Evolutionary conservation across 129 eudicot genomes (phyloP).

Genomic region (Flaveria bidentis): DNA sequence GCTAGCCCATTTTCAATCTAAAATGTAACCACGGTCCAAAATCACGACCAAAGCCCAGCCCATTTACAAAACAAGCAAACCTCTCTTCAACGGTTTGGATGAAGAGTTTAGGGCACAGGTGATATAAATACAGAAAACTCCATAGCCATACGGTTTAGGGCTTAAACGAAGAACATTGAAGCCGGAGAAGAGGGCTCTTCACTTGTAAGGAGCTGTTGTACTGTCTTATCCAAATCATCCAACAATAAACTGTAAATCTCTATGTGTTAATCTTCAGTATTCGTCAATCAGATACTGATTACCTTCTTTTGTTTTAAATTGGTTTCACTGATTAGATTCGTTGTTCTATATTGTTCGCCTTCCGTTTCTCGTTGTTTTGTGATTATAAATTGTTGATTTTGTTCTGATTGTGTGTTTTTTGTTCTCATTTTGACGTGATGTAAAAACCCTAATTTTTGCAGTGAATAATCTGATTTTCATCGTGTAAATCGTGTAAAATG

Average conservation of each 20-base stretch:
- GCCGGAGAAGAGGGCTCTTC: conserved; percentile 73
- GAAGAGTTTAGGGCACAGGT: conserved; percentile 9
- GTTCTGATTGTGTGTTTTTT: neutral
- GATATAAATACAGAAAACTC: conserved; percentile 15
- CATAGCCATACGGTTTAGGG: conserved; percentile 26
- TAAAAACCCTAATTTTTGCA: conserved; percentile 26
- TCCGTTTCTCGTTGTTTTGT: neutral
- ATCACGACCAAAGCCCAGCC: neutral
- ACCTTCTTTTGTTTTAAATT: neutral
- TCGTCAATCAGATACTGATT: neutral
- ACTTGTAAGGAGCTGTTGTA: conserved; percentile 28
- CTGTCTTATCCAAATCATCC: conserved; percentile 34
- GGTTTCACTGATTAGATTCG: conserved; percentile 12
- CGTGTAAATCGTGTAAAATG: neutral
- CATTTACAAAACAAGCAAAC: neutral
- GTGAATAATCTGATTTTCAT: neutral
- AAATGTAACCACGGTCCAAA: neutral
- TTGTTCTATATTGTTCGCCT: neutral
- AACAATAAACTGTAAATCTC: conserved; percentile 25
- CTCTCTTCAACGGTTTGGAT: conserved; percentile 8
- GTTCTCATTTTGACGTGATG: neutral
- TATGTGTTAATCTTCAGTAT: conserved; percentile 6
- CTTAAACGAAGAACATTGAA: conserved; percentile 60
- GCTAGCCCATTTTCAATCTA: neutral
- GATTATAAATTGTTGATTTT: neutral